Percentiles rank a stretch among this genome's conserved stretches.
phyloP scores from a whole-genome alignment of 768 basidiomycete species.

The Saitozyma sp. region DNA sequence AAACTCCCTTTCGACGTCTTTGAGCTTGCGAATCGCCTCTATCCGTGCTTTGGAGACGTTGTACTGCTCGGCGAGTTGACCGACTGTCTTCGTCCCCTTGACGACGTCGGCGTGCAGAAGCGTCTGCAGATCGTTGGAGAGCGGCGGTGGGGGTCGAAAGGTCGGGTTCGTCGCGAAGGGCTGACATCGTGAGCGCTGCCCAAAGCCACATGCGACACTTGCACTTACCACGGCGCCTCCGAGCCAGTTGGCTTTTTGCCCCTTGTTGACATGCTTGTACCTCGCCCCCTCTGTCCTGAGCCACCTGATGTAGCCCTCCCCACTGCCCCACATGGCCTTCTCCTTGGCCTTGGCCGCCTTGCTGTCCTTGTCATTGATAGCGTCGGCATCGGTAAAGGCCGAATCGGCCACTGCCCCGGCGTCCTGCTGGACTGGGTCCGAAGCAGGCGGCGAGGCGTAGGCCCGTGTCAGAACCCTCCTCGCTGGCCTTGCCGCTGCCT shows the following conservation, averaged over 20 bases:
- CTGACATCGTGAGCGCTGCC: slow-evolving; percentile 18
- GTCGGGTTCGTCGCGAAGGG: slow-evolving; percentile 49
- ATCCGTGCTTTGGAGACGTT: slow-evolving; percentile 48
- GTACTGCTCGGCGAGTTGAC: slow-evolving; percentile 36
- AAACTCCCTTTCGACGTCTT: slow-evolving; percentile 45
- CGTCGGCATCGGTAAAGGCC: neutral
- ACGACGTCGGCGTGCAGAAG: slow-evolving; percentile 33
- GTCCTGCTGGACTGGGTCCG: neutral
- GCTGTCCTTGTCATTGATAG: slow-evolving; percentile 7
- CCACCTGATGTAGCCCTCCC: slow-evolving; percentile 11
- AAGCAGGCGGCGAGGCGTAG: neutral
- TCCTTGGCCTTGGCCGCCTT: slow-evolving; percentile 13
- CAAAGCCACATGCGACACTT: neutral
- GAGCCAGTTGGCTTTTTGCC: slow-evolving; percentile 45
- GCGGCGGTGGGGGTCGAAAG: slow-evolving; percentile 50
- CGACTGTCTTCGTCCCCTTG: slow-evolving; percentile 23
- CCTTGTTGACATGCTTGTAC: slow-evolving; percentile 8
- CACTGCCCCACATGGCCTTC: slow-evolving; percentile 9
- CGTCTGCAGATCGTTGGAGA: slow-evolving; percentile 43
- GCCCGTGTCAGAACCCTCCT: neutral
- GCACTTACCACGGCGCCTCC: slow-evolving; percentile 44
- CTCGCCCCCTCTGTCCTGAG: slow-evolving; percentile 7
- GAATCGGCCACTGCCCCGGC: neutral
- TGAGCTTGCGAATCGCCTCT: slow-evolving; percentile 47
- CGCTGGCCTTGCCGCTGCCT: neutral